Conservation (phyloP, 495 filamentous ascomycete genomes). For the Astrocystis sublimbata region DNA sequence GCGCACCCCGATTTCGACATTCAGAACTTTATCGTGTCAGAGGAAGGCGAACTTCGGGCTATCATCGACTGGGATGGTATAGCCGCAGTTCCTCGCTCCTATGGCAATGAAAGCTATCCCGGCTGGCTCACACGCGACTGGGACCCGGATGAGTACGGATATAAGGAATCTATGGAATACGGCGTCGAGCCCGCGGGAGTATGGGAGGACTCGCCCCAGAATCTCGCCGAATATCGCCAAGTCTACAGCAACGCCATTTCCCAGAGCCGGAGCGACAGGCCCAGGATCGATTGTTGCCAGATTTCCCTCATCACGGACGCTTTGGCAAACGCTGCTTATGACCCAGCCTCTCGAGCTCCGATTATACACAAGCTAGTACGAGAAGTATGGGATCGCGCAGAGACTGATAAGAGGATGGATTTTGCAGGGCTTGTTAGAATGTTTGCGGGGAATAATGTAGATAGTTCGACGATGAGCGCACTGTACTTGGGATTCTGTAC, state of each 20-base stretch:
- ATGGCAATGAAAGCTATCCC: slow-evolving; percentile 35
- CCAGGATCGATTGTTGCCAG: neutral
- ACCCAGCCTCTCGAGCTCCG: slow-evolving; percentile 12
- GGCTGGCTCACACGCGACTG: slow-evolving; percentile 42
- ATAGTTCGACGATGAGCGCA: slow-evolving; percentile 7
- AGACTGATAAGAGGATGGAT: neutral
- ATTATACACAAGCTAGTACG: slow-evolving; percentile 19
- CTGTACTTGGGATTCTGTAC: slow-evolving; percentile 11
- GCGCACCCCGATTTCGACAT: slow-evolving; percentile 39
- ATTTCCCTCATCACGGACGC: slow-evolving; percentile 20
- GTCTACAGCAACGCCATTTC: slow-evolving; percentile 24
- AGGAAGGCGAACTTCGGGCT: slow-evolving; percentile 39
- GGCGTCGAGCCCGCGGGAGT: slow-evolving; percentile 26
- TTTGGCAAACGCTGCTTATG: slow-evolving; percentile 17
- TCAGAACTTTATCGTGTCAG: slow-evolving; percentile 40
- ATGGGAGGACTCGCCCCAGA: slow-evolving; percentile 30
- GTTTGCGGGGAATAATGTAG: slow-evolving; percentile 18
- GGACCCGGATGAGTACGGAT: slow-evolving; percentile 37
- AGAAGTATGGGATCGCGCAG: slow-evolving; percentile 14
- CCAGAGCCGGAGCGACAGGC: neutral
- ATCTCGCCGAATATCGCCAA: slow-evolving; percentile 20
- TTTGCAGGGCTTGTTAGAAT: slow-evolving; percentile 1
- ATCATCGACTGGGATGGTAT: slow-evolving; percentile 49
- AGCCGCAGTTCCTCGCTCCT: slow-evolving; percentile 29
- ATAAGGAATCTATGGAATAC: slow-evolving; percentile 28